Evolutionary conservation across 768 basidiomycete species (phyloP), one percentile per base, ranked within the genome.

Genomic region (Arthromyces matolae): DNA sequence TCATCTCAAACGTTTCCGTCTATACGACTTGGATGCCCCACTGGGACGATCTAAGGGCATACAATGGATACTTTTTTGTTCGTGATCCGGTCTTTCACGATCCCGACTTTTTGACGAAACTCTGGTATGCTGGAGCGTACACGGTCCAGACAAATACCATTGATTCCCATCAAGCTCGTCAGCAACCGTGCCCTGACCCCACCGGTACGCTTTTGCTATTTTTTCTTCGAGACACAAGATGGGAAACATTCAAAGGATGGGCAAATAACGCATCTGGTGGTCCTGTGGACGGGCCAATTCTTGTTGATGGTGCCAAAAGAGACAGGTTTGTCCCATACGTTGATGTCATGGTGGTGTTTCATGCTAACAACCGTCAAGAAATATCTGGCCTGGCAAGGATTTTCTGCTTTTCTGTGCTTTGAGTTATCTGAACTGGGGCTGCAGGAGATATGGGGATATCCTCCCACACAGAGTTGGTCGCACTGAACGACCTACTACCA

Each of bases 41-140:
- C 47, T 67, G 72, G 58, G 65, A 71, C n/a, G 62, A 76, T 48
- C 54, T 76, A 50, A 52, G 70, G 27, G 68, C 71, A 22, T 79
- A 77, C 51, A 64, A 66, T 8, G 76, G 77, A 2, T 77, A 76
- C 51, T 79, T 78, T 63, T 75, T 61, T 42, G 64, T 75, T 4
- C 46, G 48, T 1, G 74, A 78, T 45, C 66, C 70, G 0, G 60
- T 45, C 2, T 76, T 71, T 45, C 67, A 71, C 28, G 75, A 78
- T 59, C 53, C 64, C 12, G 57, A 72, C 47, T 75, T 77, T 49
- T 49, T 77, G 51, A 77, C 73, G 14, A 78, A 73, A 54, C 53
- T 78, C 20, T 79, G 77, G 77, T 79, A 78, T 53, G 73, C 76
- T 12, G 78, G 77, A 7, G 77, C 77, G 20, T 79, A 78, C 47